Base-by-base conservation (phyloP, 176 grass and related monocot genomes). In the Avena atlantica region DNA sequence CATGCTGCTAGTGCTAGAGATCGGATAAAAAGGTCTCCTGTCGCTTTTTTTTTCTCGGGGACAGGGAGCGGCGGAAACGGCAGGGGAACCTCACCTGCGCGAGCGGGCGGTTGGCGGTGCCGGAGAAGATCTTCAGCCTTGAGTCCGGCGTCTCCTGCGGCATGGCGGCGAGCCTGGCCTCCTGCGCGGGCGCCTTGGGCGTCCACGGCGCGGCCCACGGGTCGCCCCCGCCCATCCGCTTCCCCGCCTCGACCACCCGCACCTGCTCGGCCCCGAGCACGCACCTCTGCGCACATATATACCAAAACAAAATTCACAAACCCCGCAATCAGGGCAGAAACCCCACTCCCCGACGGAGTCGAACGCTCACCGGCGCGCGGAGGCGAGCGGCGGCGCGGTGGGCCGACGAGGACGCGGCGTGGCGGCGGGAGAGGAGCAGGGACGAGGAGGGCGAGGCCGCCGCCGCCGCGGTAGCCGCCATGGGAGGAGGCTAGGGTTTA, bases 91-190 rank as follows among this genome's bases (percentile, higher is more conserved):
- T 15, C 56, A 96, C 94, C 88, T 92, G 92, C 12, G 94, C 85
- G 74, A 96, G 89, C 31, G 83, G 82, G 24, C 85, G 89, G 57
- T 96, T 96, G 76, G 94, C 92, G 8, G 94, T 96, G 58, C 89
- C 94, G 48, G 94, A 96, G 91, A 96, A 96, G 87, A 96, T 86
- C 78, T 89, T 91, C 82, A 96, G 76, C 85, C 94, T 91, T 25
- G 92, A 90, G 70, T 84, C 91, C 45, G 51, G 79, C 62, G 19
- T 31, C 0, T 91, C 90, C 61, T 24, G 24, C 14, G 69, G 82
- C 78, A 37, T 42, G 6, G 40, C 40, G 20, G 45, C 76, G 16
- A 88, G 50, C 81, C 76, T 88, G 4, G 81, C 59, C 68, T 80
- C 81, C 85, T 51, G 81, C 25, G 67, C 76, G 20, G 89, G 89